These are phyloP conservation scores for Russula brevipes DNA, from an alignment of 768 basidiomycete species.

Conservation along the genomic window DNA sequence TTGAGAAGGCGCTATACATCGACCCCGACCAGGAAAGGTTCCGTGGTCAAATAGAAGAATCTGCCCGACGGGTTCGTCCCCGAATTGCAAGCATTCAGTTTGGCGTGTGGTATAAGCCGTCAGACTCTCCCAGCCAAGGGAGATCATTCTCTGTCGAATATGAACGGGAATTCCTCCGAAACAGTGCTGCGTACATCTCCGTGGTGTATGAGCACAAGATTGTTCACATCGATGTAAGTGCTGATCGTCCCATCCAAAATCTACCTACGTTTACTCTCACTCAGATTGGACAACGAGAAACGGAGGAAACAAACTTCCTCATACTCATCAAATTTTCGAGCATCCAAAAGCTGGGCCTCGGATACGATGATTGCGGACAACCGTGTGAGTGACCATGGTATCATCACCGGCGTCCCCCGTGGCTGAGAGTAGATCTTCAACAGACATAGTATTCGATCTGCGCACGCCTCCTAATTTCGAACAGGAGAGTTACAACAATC, in stretches of 20 bases:
- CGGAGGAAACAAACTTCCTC: slow-evolving; percentile 8
- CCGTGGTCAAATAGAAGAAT: slow-evolving; percentile 24
- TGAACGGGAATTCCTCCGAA: slow-evolving; percentile 45
- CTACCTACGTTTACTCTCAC: neutral
- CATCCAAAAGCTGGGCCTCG: slow-evolving; percentile 21
- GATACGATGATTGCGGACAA: slow-evolving; percentile 11
- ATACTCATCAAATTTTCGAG: slow-evolving; percentile 20
- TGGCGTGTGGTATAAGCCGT: slow-evolving; percentile 48
- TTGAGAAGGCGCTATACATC: slow-evolving; percentile 34
- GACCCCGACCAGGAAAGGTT: slow-evolving; percentile 31
- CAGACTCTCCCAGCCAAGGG: slow-evolving; percentile 23
- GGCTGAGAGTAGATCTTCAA: neutral
- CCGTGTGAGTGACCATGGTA: neutral
- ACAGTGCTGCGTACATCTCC: slow-evolving; percentile 47
- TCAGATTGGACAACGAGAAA: slow-evolving; percentile 18
- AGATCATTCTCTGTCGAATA: slow-evolving; percentile 63
- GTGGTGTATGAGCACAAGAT: slow-evolving; percentile 68
- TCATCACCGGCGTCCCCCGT: too few relatives aligned
- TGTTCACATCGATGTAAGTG: slow-evolving; percentile 53
- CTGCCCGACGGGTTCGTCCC: slow-evolving; percentile 42
- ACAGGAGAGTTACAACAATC: slow-evolving; percentile 49
- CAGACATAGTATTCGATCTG: slow-evolving; percentile 22
- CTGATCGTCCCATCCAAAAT: too few relatives aligned
- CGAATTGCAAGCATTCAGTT: slow-evolving; percentile 63
- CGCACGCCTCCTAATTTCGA: slow-evolving; percentile 56